Evolutionary conservation across 2,329 filamentous ascomycete genomes (phyloP).

Genomic region (Talaromyces sp.): DNA sequence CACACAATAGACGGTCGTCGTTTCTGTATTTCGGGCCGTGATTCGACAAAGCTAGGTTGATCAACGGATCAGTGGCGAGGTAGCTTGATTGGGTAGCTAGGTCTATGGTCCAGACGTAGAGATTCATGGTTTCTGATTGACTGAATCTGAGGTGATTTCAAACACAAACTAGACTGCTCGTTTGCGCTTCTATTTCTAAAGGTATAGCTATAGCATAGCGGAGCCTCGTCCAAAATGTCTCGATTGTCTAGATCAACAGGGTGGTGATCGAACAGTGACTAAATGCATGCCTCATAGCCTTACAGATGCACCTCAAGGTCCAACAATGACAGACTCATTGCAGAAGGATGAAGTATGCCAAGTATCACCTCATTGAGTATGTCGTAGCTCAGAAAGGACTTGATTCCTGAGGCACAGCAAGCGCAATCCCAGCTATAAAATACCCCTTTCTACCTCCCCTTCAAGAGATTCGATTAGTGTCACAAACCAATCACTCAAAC

Average conservation of each 20-base stretch:
- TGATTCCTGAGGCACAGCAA: constrained; percentile 3
- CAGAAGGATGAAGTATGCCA: constrained; percentile 7
- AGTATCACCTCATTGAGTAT: neutral
- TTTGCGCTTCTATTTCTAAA: neutral
- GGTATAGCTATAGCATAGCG: too few species aligned
- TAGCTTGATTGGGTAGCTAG: neutral
- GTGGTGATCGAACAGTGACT: constrained; percentile 5
- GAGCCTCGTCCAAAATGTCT: neutral
- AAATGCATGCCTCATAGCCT: neutral
- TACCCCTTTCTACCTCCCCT: neutral
- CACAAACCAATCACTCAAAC: neutral
- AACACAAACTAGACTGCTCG: neutral
- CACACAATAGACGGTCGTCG: neutral
- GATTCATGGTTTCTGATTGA: neutral
- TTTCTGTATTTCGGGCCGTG: neutral
- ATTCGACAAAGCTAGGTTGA: neutral
- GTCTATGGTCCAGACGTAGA: neutral
- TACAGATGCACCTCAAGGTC: neutral
- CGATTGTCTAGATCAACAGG: neutral
- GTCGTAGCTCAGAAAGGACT: too few species aligned
- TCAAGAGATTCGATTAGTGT: neutral
- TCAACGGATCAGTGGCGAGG: neutral
- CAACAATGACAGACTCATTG: neutral
- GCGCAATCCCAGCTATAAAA: neutral
- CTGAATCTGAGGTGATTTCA: neutral